Evolutionary conservation across 805 yeast species (phyloP).

Genomic region (Ogataea kodamae): DNA sequence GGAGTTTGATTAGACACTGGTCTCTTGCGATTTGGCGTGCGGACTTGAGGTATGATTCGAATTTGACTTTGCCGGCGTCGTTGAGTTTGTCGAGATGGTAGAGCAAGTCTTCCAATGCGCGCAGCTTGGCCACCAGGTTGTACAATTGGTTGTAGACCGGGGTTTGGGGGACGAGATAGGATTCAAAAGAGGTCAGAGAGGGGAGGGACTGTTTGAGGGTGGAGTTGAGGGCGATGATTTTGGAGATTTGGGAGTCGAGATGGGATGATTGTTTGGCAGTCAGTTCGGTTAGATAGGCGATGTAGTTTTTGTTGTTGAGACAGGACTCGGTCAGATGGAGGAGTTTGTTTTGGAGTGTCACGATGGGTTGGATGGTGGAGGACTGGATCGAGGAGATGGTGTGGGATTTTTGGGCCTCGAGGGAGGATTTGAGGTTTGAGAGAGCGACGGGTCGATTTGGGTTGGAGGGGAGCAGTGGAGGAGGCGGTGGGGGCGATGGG

Average conservation of each 20-base stretch:
- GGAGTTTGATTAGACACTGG: slow-evolving; percentile 53
- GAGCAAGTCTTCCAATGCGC: slow-evolving; percentile 67
- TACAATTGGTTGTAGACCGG: slow-evolving; percentile 59
- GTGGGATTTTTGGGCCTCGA: slow-evolving; percentile 9
- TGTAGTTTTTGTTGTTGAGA: slow-evolving; percentile 15
- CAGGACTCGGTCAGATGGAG: slow-evolving; percentile 19
- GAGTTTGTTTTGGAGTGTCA: slow-evolving; percentile 19
- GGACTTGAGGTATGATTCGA: slow-evolving; percentile 40
- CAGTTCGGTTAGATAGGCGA: slow-evolving; percentile 15
- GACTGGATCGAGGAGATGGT: slow-evolving; percentile 12
- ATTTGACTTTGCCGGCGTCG: slow-evolving; percentile 43
- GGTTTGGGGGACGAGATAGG: slow-evolving; percentile 47
- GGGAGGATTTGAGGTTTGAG: slow-evolving; percentile 7
- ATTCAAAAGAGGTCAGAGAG: slow-evolving; percentile 36
- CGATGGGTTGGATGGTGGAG: slow-evolving; percentile 6
- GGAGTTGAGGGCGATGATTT: slow-evolving; percentile 16
- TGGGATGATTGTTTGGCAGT: slow-evolving; percentile 26
- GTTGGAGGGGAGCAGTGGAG: slow-evolving; percentile 31
- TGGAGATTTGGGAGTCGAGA: slow-evolving; percentile 12
- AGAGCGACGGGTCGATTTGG: slow-evolving; percentile 22
- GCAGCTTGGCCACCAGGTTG: slow-evolving; percentile 59
- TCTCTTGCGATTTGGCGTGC: slow-evolving; percentile 58
- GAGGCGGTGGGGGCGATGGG: too few relatives aligned
- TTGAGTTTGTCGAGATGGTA: slow-evolving; percentile 55
- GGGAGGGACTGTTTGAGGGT: slow-evolving; percentile 26